Conservation (phyloP, 495 filamentous ascomycete species). For the Lepidopterella palustris region DNA sequence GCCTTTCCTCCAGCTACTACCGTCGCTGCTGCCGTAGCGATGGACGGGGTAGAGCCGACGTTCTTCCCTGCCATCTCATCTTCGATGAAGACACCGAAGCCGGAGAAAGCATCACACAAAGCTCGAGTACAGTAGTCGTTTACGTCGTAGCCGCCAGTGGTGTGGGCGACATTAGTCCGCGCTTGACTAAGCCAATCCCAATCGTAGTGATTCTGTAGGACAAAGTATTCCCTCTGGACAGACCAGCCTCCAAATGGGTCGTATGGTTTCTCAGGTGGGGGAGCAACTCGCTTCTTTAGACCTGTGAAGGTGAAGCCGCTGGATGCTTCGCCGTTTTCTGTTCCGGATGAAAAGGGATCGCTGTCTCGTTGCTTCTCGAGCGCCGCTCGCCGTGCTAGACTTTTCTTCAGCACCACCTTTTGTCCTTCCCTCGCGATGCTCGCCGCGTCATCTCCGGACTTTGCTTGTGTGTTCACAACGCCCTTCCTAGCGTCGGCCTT, state of each 20-base stretch:
- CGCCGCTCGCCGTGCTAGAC: conserved; percentile 32
- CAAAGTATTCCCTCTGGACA: conserved; percentile 61
- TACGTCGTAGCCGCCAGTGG: conserved; percentile 78
- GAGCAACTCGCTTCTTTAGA: conserved; percentile 57
- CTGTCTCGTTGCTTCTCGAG: conserved; percentile 30
- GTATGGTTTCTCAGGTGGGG: conserved; percentile 67
- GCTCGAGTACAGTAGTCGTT: conserved; percentile 72
- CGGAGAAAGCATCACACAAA: conserved; percentile 83
- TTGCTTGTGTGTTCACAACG: conserved; percentile 47
- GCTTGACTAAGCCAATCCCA: conserved; percentile 56
- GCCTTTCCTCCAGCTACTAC: conserved; percentile 6
- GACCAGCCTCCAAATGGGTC: conserved; percentile 80
- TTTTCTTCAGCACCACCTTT: conserved; percentile 66
- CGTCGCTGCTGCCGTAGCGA: conserved; percentile 7
- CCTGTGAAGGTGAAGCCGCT: conserved; percentile 59
- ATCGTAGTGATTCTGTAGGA: conserved; percentile 59
- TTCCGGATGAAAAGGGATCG: conserved; percentile 25
- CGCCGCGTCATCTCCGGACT: conserved; percentile 43
- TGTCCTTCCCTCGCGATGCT: conserved; percentile 49
- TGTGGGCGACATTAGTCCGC: conserved; percentile 51
- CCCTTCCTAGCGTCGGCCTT: conserved; percentile 55
- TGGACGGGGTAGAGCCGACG: not conserved
- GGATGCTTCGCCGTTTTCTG: conserved; percentile 30
- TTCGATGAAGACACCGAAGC: conserved; percentile 73
- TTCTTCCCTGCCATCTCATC: conserved; percentile 60